Evolutionary conservation across 129 eudicot species (phyloP).

Genomic region (Flaveria trinervia): DNA sequence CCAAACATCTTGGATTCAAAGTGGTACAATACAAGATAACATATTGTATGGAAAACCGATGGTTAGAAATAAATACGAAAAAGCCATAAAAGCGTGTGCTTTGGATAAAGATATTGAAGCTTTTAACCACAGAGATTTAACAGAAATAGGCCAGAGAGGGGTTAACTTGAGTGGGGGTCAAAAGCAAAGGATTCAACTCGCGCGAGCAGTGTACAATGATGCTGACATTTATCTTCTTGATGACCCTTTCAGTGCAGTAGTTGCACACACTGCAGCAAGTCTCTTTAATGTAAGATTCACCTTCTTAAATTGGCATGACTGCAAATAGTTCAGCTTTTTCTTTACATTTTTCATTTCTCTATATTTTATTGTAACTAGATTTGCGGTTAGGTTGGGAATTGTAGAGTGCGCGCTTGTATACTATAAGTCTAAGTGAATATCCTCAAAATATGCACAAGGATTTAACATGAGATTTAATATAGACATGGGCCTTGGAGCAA

Average conservation of each 20-base stretch:
- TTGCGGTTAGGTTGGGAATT: too few relatives aligned
- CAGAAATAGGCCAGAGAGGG: conserved; percentile 86
- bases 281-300: conserved; percentile 60
- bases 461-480: too few relatives aligned
- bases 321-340: not conserved
- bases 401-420: too few relatives aligned
- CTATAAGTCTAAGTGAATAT: too few relatives aligned
- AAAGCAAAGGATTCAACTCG: conserved; percentile 87
- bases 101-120: conserved; percentile 33
- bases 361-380: too few relatives aligned
- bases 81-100: too few relatives aligned
- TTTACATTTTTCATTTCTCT: too few relatives aligned
- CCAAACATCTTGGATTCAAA: conserved; percentile 84
- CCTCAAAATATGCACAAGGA: too few relatives aligned
- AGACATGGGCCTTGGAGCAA: too few relatives aligned
- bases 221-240: conserved; percentile 85
- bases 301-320: not conserved
- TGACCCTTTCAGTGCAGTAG: conserved; percentile 91
- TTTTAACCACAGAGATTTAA: conserved; percentile 68
- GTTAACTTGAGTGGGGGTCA: conserved; percentile 91
- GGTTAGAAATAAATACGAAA: conserved; percentile 44
- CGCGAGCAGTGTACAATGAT: conserved; percentile 80
- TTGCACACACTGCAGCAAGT: conserved; percentile 83
- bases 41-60: conserved; percentile 75
- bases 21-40: conserved; percentile 80